Percentiles rank a stretch among this genome's conserved stretches.
phyloP scores from a whole-genome alignment of 495 filamentous ascomycete species.

The Acidomyces sp. region DNA sequence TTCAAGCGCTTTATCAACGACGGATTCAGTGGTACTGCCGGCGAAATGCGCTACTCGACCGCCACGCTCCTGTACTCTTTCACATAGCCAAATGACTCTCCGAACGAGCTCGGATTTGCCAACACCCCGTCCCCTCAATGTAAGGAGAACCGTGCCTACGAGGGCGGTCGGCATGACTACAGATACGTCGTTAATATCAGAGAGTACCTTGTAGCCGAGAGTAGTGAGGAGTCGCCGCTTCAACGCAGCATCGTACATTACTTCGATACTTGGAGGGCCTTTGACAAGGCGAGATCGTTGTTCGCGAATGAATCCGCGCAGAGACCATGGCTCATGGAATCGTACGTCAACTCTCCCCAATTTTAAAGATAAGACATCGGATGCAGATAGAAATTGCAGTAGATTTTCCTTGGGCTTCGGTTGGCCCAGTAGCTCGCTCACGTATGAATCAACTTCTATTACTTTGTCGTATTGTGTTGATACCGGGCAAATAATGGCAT shows the following conservation, averaged over 20 bases:
- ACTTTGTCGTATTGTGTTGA: constrained; percentile 98
- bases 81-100: constrained; percentile 80
- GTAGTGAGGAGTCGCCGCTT: constrained; percentile 58
- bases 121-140: constrained; percentile 80
- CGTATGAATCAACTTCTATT: constrained; percentile 92
- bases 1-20: constrained; percentile 82
- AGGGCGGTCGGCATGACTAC: constrained; percentile 96
- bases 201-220: constrained; percentile 78
- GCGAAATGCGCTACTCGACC: constrained; percentile 89
- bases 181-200: constrained; percentile 88
- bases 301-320: constrained; percentile 62
- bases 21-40: constrained; percentile 55
- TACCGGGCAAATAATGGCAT: constrained; percentile 86
- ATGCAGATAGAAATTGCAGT: constrained; percentile 72
- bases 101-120: constrained; percentile 74
- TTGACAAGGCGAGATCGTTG: constrained; percentile 43
- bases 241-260: constrained; percentile 27
- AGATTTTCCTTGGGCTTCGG: constrained; percentile 93
- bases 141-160: constrained; percentile 86
- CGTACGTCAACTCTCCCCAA: constrained; percentile 87
- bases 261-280: constrained; percentile 21
- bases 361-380: constrained; percentile 75
- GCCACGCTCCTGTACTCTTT: constrained; percentile 70
- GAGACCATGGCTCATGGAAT: constrained; percentile 90
- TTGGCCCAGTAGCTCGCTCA: constrained; percentile 81